phyloP scores from a whole-genome alignment of 352 stramenopile genomes.

The Bremia lactucae region DNA sequence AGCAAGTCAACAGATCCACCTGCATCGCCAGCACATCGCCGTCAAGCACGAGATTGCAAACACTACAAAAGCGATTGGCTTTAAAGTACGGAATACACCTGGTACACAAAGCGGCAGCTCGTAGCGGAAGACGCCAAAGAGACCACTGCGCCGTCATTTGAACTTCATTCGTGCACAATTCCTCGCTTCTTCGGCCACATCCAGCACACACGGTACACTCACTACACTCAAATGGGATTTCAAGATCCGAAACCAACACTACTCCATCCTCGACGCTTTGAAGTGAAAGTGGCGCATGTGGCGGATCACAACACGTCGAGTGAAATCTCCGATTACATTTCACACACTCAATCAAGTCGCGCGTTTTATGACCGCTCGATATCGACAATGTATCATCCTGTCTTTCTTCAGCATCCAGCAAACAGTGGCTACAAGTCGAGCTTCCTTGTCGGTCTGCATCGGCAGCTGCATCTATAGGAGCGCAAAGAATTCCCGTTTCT shows the following conservation, averaged over 20 bases:
- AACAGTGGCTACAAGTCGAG: conserved; percentile 19
- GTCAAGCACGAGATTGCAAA: conserved; percentile 49
- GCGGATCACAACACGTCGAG: conserved; percentile 65
- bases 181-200: conserved; percentile 21
- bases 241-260: conserved; percentile 49
- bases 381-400: conserved; percentile 6
- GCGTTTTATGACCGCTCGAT: not conserved
- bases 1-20: conserved; percentile 53
- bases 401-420: conserved; percentile 15
- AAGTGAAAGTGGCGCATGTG: conserved; percentile 45
- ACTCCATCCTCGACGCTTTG: conserved; percentile 40
- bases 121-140: conserved; percentile 58
- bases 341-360: conserved; percentile 44
- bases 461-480: not conserved
- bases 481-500: conserved; percentile 12
- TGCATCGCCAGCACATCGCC: conserved; percentile 33
- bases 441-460: not conserved
- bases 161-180: not conserved
- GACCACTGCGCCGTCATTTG: conserved; percentile 29
- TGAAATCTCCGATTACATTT: conserved; percentile 52
- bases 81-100: conserved; percentile 56
- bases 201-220: conserved; percentile 54
- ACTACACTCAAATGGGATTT: conserved; percentile 60
- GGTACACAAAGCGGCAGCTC: conserved; percentile 49
- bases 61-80: conserved; percentile 56